These are phyloP conservation scores for Cyclaneusma minus DNA, from an alignment of 2,329 filamentous ascomycete genomes.

Conservation along the genomic window DNA sequence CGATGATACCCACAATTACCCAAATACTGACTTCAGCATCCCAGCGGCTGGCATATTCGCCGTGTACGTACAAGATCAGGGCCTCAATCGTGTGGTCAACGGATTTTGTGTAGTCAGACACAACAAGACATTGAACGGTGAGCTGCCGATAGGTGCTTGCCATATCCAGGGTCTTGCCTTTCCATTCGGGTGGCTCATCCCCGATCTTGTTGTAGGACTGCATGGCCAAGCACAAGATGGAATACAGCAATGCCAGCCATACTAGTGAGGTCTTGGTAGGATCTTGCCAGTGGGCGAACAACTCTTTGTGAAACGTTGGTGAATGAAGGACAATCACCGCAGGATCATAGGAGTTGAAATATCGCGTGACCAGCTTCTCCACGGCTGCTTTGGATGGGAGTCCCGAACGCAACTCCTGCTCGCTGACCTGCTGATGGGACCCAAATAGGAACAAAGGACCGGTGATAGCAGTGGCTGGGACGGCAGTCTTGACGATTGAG, in stretches of 20 bases:
- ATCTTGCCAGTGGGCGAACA: slow-evolving; percentile 51
- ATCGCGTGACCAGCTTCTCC: slow-evolving; percentile 73
- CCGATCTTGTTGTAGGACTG: slow-evolving; percentile 67
- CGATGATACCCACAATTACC: slow-evolving; percentile 35
- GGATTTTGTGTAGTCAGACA: slow-evolving; percentile 64
- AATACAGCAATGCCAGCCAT: slow-evolving; percentile 66
- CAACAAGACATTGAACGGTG: slow-evolving; percentile 63
- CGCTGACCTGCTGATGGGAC: slow-evolving; percentile 50
- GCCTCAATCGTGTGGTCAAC: slow-evolving; percentile 66
- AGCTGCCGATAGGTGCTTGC: slow-evolving; percentile 51
- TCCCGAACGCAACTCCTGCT: slow-evolving; percentile 61
- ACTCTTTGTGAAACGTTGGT: slow-evolving; percentile 68
- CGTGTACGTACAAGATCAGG: slow-evolving; percentile 58
- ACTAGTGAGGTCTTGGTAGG: slow-evolving; percentile 58
- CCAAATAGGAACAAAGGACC: slow-evolving; percentile 71
- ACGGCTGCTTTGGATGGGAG: slow-evolving; percentile 71
- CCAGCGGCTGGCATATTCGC: slow-evolving; percentile 57
- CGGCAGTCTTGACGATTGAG: slow-evolving; percentile 57
- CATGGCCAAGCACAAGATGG: slow-evolving; percentile 62
- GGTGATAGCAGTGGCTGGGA: slow-evolving; percentile 39
- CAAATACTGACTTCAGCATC: slow-evolving; percentile 46
- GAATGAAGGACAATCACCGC: slow-evolving; percentile 64
- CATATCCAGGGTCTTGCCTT: slow-evolving; percentile 43
- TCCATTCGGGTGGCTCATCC: slow-evolving; percentile 67
- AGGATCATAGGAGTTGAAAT: slow-evolving; percentile 70